phyloP scores from a whole-genome alignment of 2,329 filamentous ascomycete species.

The Pseudogymnoascus sp. region DNA sequence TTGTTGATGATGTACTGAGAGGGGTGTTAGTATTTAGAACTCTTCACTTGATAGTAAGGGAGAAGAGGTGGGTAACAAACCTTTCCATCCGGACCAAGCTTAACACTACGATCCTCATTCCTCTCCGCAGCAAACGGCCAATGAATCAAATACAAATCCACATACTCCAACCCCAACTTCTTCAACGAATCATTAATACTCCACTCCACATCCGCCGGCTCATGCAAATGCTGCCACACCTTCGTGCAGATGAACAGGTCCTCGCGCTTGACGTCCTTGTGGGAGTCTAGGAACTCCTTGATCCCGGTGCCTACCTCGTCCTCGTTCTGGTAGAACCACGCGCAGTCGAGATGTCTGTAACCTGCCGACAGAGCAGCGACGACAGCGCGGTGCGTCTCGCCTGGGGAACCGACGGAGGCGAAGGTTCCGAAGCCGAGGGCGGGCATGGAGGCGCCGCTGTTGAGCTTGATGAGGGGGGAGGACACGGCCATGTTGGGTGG shows the following conservation, averaged over 20 bases:
- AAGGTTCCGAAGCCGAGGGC: constrained; percentile 36
- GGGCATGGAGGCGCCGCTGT: constrained; percentile 29
- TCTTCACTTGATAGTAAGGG: neutral
- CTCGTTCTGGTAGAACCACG: constrained; percentile 74
- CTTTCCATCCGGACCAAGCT: constrained; percentile 42
- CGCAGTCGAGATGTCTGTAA: constrained; percentile 60
- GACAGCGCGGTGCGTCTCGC: constrained; percentile 37
- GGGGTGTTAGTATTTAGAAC: constrained; percentile 11
- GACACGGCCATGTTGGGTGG: constrained; percentile 10
- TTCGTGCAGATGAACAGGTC: constrained; percentile 81
- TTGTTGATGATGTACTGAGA: constrained; percentile 51
- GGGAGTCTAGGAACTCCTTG: constrained; percentile 53
- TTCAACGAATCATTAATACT: constrained; percentile 64
- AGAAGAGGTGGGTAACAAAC: constrained; percentile 22
- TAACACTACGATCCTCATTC: constrained; percentile 54
- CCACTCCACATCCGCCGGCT: constrained; percentile 51
- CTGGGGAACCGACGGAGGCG: constrained; percentile 22
- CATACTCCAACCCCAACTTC: constrained; percentile 65
- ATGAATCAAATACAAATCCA: constrained; percentile 75
- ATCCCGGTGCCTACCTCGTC: constrained; percentile 72
- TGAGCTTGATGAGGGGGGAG: constrained; percentile 25
- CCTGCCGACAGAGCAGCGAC: constrained; percentile 57
- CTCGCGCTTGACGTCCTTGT: constrained; percentile 57
- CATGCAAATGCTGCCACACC: constrained; percentile 71
- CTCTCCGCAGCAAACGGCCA: constrained; percentile 76